phyloP scores from a whole-genome alignment of 2,329 filamentous ascomycete species.

The Phoma sp. region DNA sequence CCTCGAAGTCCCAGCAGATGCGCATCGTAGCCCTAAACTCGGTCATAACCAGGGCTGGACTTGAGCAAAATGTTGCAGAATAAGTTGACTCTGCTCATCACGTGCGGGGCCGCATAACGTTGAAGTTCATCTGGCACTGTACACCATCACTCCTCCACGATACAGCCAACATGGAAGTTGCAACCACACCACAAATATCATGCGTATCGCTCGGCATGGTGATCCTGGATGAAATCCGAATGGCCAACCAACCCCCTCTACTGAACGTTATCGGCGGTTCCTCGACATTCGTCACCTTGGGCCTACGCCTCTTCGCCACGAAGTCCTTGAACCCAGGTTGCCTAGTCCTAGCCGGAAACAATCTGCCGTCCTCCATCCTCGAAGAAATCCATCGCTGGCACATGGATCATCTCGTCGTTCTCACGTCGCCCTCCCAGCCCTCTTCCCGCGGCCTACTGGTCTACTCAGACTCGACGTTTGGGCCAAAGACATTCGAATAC shows the following conservation, averaged over 20 bases:
- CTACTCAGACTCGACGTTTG: slow-evolving; percentile 32
- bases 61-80: background rate
- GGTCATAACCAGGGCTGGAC: background rate
- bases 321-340: slow-evolving; percentile 19
- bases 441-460: slow-evolving; percentile 24
- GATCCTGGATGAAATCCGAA: slow-evolving; percentile 29
- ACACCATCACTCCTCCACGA: background rate
- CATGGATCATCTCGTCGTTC: slow-evolving; percentile 15
- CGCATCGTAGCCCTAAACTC: slow-evolving; percentile 16
- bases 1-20: slow-evolving; percentile 28
- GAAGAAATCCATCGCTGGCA: slow-evolving; percentile 15
- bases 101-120: background rate
- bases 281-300: slow-evolving; percentile 20
- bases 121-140: background rate
- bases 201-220: slow-evolving; percentile 31
- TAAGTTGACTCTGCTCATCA: too few relatives aligned
- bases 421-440: slow-evolving; percentile 1
- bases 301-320: slow-evolving; percentile 20
- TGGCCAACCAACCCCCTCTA: slow-evolving; percentile 19
- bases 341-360: slow-evolving; percentile 26
- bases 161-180: background rate
- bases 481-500: slow-evolving; percentile 28
- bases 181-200: background rate
- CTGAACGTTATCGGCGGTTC: slow-evolving; percentile 29
- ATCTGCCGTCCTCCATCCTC: slow-evolving; percentile 20